phyloP scores from a whole-genome alignment of 805 yeast genomes.

The Ogataea chonburiensis region DNA sequence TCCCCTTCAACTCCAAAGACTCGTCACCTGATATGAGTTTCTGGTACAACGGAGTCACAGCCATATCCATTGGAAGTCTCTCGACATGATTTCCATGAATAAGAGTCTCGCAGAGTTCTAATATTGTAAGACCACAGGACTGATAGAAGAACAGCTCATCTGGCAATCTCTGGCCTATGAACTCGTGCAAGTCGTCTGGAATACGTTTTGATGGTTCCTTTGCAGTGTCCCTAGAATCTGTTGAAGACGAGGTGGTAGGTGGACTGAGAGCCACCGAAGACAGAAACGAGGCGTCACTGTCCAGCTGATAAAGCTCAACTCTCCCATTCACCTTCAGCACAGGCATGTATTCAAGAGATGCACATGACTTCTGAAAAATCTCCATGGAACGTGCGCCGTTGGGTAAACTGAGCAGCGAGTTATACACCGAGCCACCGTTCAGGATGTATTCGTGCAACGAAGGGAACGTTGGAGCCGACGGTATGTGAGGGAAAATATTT shows the following conservation, averaged over 20 bases:
- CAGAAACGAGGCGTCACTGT: slow-evolving; percentile 23
- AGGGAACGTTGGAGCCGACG: slow-evolving; percentile 27
- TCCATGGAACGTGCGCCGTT: slow-evolving; percentile 46
- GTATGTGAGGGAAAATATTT: slow-evolving; percentile 45
- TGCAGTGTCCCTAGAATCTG: slow-evolving; percentile 11
- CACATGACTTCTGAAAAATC: slow-evolving; percentile 63
- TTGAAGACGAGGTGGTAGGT: slow-evolving; percentile 9
- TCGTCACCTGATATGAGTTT: slow-evolving; percentile 46
- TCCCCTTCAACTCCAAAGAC: slow-evolving; percentile 53
- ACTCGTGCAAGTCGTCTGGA: slow-evolving; percentile 80
- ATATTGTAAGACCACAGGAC: slow-evolving; percentile 69
- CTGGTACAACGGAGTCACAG: slow-evolving; percentile 54
- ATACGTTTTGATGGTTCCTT: slow-evolving; percentile 34
- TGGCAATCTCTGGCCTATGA: slow-evolving; percentile 81
- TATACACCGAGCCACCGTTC: slow-evolving; percentile 46
- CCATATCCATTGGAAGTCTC: slow-evolving; percentile 66
- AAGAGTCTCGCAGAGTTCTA: slow-evolving; percentile 64
- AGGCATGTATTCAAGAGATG: slow-evolving; percentile 71
- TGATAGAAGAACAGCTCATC: slow-evolving; percentile 81
- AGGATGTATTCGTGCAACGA: slow-evolving; percentile 34
- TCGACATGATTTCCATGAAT: slow-evolving; percentile 62
- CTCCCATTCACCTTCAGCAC: slow-evolving; percentile 66
- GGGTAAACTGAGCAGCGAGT: slow-evolving; percentile 42
- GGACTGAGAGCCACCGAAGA: slow-evolving; percentile 18
- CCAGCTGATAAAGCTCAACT: slow-evolving; percentile 51